Base-by-base conservation (phyloP, 768 basidiomycete species). In the Suillus variegatus region DNA sequence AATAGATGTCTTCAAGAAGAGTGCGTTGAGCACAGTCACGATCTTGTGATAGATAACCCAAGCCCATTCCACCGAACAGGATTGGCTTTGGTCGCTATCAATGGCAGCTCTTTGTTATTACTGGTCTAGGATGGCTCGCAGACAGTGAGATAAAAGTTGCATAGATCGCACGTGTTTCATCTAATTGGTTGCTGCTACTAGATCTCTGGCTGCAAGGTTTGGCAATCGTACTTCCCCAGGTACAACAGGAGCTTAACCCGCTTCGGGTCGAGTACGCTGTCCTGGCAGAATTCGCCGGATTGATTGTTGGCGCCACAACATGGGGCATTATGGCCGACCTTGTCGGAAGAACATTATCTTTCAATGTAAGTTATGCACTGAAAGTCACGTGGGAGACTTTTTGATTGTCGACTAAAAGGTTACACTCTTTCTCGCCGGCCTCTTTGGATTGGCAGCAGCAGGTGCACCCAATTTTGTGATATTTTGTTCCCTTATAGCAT, bases 1-100 rank as follows among this genome's bases (percentile, higher is more conserved):
- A 84, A 84, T 69, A 75, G 76, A 64, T 81, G 80, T 67, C 66
- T 84, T 71, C 82, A 83, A 69, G 76, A 81, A 47, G 82, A 84
- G 82, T 82, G 41, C 14, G 77, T 73, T 16, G 40, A 64, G 61
- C 55, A 46, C n/a, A n/a, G 22, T n/a, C 38, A 6, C n/a, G 32
- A 3, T 47, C 38, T 16, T 7, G 22, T 38, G 6, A 6, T 35
- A 55, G 16, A 36, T n/a, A 58, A 62, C 67, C 51, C 63, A 60
- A 22, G 13, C 38, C 61, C 62, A 67, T 60, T 22, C 16, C 13
- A 38, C 32, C 10, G 43, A 13, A 56, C 69, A 84, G 83, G 65
- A 82, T 85, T 56, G 83, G 84, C 58, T 85, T 82, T 49, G 84
- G 84, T 16, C 78, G 76, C 49, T 85, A 85, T 73, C 84, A 85